A percentile compares a stretch with the other conserved stretches of the same genome.
Evolutionary conservation across 345 rosid genomes (phyloP).

Genomic region (Gossypium rotundifolium): DNA sequence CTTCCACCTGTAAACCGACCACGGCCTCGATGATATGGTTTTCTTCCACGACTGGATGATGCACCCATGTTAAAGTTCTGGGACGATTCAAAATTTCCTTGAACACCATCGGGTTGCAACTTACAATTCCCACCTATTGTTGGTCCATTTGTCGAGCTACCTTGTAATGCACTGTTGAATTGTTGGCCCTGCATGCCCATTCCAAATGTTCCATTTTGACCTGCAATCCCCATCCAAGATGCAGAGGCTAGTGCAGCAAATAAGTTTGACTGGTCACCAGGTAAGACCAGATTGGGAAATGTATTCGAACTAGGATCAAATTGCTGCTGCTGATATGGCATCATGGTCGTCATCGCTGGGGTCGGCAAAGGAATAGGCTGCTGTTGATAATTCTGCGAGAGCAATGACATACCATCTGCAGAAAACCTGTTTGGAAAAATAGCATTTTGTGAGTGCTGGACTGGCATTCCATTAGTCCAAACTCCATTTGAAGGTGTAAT

Average conservation of each 20-base stretch:
- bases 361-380: conserved; percentile 33
- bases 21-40: conserved; percentile 27
- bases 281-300: conserved; percentile 27
- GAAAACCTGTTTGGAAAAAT: conserved; percentile 35
- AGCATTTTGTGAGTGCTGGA: conserved; percentile 27
- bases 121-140: conserved; percentile 17
- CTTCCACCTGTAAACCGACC: conserved; percentile 19
- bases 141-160: conserved; percentile 17
- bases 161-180: conserved; percentile 22
- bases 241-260: conserved; percentile 31
- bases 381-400: conserved; percentile 42
- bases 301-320: conserved; percentile 39
- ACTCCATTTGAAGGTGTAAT: conserved; percentile 24
- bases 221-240: conserved; percentile 44
- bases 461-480: conserved; percentile 31
- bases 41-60: conserved; percentile 39
- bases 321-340: conserved; percentile 40
- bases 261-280: conserved; percentile 43
- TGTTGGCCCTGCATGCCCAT: conserved; percentile 33
- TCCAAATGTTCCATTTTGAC: conserved; percentile 44
- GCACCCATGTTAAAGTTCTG: conserved; percentile 37
- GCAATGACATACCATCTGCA: conserved; percentile 39
- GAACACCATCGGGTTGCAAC: conserved; percentile 7
- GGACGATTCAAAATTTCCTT: conserved; percentile 24
- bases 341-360: conserved; percentile 14